Evolutionary conservation across 208 protist genomes (phyloP).

Genomic region (Vickermania spadyakhi): DNA sequence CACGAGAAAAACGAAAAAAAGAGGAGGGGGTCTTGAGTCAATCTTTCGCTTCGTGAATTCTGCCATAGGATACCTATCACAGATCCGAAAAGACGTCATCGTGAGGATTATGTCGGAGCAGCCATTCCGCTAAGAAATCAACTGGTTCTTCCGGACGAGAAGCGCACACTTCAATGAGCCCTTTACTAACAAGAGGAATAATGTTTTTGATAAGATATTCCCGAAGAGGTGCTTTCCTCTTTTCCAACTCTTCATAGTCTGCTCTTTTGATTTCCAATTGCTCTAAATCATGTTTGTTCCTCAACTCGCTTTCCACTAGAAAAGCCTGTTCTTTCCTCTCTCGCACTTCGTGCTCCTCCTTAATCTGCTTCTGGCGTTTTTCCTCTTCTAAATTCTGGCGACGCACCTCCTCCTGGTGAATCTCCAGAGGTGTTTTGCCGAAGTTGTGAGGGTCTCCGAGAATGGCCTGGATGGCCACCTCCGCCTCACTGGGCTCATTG

Average conservation of each 20-base stretch:
- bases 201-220: slow-evolving; percentile 89
- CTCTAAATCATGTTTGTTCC: slow-evolving; percentile 12
- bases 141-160: slow-evolving; percentile 89
- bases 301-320: slow-evolving; percentile 17
- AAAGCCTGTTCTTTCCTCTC: slow-evolving; percentile 16
- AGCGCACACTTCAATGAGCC: slow-evolving; percentile 89
- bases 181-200: slow-evolving; percentile 89
- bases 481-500: slow-evolving; percentile 17
- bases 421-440: slow-evolving; percentile 74
- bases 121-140: slow-evolving; percentile 91
- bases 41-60: too few species aligned
- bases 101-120: slow-evolving; percentile 86
- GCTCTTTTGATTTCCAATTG: slow-evolving; percentile 31
- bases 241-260: slow-evolving; percentile 79
- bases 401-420: slow-evolving; percentile 60
- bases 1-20: too few species aligned
- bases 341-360: slow-evolving; percentile 21
- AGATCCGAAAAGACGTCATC: slow-evolving; percentile 76
- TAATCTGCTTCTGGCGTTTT: slow-evolving; percentile 15
- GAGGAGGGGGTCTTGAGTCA: too few species aligned
- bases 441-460: slow-evolving; percentile 85
- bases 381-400: slow-evolving; percentile 40
- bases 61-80: too few species aligned
- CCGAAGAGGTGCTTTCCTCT: slow-evolving; percentile 71
- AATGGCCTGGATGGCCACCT: slow-evolving; percentile 36